Conservation (phyloP, 345 rosid genomes). For the Arabis alpina region DNA sequence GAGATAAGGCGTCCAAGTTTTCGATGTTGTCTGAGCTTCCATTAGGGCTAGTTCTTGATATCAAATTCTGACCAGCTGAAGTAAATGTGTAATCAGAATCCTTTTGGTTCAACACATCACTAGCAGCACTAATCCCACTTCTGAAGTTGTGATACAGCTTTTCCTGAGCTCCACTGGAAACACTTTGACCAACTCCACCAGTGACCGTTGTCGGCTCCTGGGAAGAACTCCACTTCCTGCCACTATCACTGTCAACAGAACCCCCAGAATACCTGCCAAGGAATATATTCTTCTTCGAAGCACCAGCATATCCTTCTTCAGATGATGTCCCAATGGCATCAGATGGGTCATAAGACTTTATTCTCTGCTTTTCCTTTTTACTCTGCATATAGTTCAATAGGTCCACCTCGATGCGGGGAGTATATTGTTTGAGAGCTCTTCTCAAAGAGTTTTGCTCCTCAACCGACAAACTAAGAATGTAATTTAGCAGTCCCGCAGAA, state of each 20-base stretch:
- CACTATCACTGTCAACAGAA: constrained; percentile 76
- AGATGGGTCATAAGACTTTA: constrained; percentile 84
- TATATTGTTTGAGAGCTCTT: constrained; percentile 87
- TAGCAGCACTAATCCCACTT: constrained; percentile 47
- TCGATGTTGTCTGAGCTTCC: constrained; percentile 57
- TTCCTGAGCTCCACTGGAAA: constrained; percentile 71
- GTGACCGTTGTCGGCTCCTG: constrained; percentile 62
- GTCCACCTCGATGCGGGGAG: constrained; percentile 99
- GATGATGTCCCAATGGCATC: constrained; percentile 94
- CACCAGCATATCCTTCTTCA: constrained; percentile 78
- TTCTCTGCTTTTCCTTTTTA: constrained; percentile 91
- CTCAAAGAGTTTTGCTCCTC: constrained; percentile 97
- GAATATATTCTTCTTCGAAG: constrained; percentile 69
- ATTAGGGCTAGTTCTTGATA: constrained; percentile 43
- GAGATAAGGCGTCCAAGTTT: constrained; percentile 57
- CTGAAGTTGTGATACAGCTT: constrained; percentile 67
- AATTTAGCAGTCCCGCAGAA: constrained; percentile 86
- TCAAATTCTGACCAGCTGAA: constrained; percentile 53
- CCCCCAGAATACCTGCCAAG: constrained; percentile 86
- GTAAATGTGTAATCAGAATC: constrained; percentile 50
- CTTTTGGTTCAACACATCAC: constrained; percentile 61
- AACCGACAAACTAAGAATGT: constrained; percentile 89
- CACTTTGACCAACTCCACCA: constrained; percentile 53
- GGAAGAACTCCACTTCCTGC: constrained; percentile 84
- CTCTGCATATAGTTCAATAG: constrained; percentile 90